Conservation (phyloP, 306 rosid genomes). For the Abrus precatorius region DNA sequence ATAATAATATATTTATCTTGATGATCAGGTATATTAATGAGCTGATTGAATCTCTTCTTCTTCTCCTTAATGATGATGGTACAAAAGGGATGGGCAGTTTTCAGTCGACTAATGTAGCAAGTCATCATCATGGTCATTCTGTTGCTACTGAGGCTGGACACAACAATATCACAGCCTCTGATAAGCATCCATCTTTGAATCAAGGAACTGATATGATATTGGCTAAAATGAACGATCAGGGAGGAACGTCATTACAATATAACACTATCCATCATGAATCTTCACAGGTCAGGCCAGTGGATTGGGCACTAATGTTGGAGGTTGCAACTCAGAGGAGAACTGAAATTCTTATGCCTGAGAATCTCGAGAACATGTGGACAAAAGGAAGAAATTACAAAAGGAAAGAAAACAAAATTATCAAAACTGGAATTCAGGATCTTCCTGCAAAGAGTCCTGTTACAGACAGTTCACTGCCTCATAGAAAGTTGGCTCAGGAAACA, state of each 20-base stretch:
- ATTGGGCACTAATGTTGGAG: constrained; percentile 85
- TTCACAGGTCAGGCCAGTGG: constrained; percentile 66
- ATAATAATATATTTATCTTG: constrained; percentile 44
- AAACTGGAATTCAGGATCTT: constrained; percentile 61
- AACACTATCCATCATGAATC: constrained; percentile 55
- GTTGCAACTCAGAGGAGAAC: constrained; percentile 94
- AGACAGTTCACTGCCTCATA: constrained; percentile 48
- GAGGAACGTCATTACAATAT: constrained; percentile 48
- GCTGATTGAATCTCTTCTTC: constrained; percentile 77
- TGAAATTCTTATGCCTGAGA: constrained; percentile 95
- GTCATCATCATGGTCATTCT: constrained; percentile 60
- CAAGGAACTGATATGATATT: constrained; percentile 57
- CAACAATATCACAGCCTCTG: constrained; percentile 47
- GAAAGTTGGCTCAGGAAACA: constrained; percentile 57
- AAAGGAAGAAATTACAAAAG: constrained; percentile 91
- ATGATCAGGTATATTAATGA: constrained; percentile 84
- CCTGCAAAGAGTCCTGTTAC: constrained; percentile 53
- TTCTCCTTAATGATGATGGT: constrained; percentile 64
- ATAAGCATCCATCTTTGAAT: constrained; percentile 55
- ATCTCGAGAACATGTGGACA: constrained; percentile 99
- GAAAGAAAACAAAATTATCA: constrained; percentile 73
- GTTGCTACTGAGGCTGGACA: constrained; percentile 46
- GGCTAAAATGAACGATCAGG: constrained; percentile 55
- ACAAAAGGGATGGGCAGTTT: constrained; percentile 49
- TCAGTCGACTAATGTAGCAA: constrained; percentile 56